These are phyloP conservation scores for Tetrastigma voinierianum DNA, from an alignment of 164 flowering plant species.

Conservation along the genomic window DNA sequence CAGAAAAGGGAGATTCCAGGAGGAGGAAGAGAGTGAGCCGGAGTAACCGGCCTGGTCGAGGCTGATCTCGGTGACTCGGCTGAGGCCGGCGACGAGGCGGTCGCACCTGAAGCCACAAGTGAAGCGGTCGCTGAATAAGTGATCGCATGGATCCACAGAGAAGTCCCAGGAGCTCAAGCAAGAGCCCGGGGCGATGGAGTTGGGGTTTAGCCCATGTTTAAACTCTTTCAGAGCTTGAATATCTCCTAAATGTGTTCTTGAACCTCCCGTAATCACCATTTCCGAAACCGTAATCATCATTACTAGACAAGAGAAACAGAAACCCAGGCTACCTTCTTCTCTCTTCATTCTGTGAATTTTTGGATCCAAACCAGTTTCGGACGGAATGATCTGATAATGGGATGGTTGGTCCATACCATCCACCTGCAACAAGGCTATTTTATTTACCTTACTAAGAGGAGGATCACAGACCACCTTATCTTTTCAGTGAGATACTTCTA, in stretches of 20 bases:
- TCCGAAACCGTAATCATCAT: background rate
- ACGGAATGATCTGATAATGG: too few relatives aligned
- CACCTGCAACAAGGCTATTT: too few relatives aligned
- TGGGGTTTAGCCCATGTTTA: constrained; percentile 22
- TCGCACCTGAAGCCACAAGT: constrained; percentile 83
- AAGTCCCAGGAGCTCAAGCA: constrained; percentile 56
- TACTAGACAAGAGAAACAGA: background rate
- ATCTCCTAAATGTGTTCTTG: constrained; percentile 37
- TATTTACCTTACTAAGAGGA: too few relatives aligned
- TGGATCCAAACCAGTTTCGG: too few relatives aligned
- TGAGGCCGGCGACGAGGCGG: constrained; percentile 18
- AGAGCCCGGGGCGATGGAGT: constrained; percentile 40
- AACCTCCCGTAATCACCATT: constrained; percentile 7
- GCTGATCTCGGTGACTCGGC: constrained; percentile 60
- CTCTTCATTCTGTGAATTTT: background rate
- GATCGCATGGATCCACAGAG: constrained; percentile 69
- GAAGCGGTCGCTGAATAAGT: constrained; percentile 45
- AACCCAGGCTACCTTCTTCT: background rate
- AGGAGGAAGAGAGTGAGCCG: constrained; percentile 38
- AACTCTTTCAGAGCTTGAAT: constrained; percentile 30
- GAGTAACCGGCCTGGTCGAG: constrained; percentile 82
- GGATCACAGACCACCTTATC: too few relatives aligned
- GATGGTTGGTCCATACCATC: too few relatives aligned
- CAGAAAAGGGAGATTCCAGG: constrained; percentile 54
- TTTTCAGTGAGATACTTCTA: too few relatives aligned